Conservation (phyloP, 2,329 filamentous ascomycete species). For the Monilinia polystroma region DNA sequence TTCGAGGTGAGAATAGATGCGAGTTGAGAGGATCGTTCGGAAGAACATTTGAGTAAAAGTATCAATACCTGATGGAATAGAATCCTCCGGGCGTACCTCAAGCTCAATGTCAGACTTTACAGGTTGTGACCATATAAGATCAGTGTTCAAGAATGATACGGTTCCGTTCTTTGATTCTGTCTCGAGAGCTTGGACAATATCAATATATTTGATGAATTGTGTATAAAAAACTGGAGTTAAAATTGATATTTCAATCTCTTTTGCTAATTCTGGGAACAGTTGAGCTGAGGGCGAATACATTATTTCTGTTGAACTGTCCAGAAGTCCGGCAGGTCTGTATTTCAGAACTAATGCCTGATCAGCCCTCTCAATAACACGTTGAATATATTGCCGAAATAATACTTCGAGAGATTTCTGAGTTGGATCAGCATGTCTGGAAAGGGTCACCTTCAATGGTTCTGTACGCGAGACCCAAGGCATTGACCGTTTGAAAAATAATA, state of each 20-base stretch:
- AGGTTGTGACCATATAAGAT: conserved; percentile 6
- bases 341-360: conserved; percentile 48
- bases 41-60: neutral
- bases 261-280: conserved; percentile 23
- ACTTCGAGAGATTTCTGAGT: conserved; percentile 50
- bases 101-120: neutral
- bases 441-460: conserved; percentile 57
- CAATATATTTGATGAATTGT: conserved; percentile 60
- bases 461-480: conserved; percentile 66
- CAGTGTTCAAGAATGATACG: neutral
- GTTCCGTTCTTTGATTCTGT: conserved; percentile 13
- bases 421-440: conserved; percentile 52
- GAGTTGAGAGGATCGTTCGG: neutral
- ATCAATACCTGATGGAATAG: neutral
- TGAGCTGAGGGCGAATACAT: conserved; percentile 42
- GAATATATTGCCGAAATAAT: conserved; percentile 50
- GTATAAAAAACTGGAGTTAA: conserved; percentile 67
- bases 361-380: conserved; percentile 50
- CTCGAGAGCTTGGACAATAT: neutral
- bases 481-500: conserved; percentile 55
- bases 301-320: conserved; percentile 42
- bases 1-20: neutral
- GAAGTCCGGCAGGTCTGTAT: conserved; percentile 54
- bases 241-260: conserved; percentile 54
- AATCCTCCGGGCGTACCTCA: neutral